These are phyloP conservation scores for Uronychia binucleata DNA, from an alignment of 73 alveolate species.

Conservation along the genomic window DNA sequence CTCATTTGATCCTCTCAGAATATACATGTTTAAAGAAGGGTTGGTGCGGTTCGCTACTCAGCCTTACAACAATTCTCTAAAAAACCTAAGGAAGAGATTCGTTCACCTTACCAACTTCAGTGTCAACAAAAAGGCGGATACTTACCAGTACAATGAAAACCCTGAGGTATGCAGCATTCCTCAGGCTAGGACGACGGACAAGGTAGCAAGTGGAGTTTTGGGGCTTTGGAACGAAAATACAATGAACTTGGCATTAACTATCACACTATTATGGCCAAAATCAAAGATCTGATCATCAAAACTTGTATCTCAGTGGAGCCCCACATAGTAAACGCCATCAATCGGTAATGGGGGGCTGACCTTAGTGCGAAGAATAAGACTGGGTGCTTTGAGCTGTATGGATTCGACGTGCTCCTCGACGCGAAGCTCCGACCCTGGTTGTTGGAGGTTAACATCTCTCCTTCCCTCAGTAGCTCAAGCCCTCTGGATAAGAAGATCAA, in stretches of 20 bases:
- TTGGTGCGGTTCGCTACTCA: conserved; percentile 76
- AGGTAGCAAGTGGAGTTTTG: conserved; percentile 49
- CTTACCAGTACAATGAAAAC: conserved; percentile 45
- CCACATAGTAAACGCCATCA: conserved; percentile 42
- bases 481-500: conserved; percentile 62
- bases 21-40: conserved; percentile 70
- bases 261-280: conserved; percentile 14
- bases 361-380: conserved; percentile 53
- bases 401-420: conserved; percentile 79
- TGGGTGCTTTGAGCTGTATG: conserved; percentile 80
- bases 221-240: conserved; percentile 11
- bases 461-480: conserved; percentile 66
- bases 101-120: conserved; percentile 79
- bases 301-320: conserved; percentile 71
- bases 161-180: background rate
- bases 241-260: conserved; percentile 29
- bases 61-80: conserved; percentile 57
- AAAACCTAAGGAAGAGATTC: conserved; percentile 59
- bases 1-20: conserved; percentile 65
- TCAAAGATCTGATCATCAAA: conserved; percentile 76
- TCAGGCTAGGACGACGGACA: background rate
- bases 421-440: conserved; percentile 76
- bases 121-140: conserved; percentile 41
- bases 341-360: conserved; percentile 27
- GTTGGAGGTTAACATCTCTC: conserved; percentile 74